A percentile compares a stretch with the other conserved stretches of the same genome.
Evolutionary conservation across 163 green algal genomes (phyloP).

Genomic region (Chlamydomonas reinhardtii): DNA sequence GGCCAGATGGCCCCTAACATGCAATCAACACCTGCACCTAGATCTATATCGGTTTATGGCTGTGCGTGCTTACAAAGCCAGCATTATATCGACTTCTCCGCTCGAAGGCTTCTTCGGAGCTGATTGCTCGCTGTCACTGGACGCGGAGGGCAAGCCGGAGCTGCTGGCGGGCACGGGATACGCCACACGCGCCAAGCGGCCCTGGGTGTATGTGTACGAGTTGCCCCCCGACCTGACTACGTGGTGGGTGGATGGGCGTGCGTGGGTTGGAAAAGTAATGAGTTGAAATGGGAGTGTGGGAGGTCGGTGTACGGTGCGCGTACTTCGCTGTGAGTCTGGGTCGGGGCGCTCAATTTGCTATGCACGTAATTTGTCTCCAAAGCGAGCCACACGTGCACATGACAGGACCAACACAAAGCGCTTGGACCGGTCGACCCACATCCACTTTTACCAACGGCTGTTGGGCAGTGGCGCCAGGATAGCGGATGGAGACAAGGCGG

Average conservation of each 20-base stretch:
- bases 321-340: no score
- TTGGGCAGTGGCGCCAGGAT: slow-evolving; percentile 39
- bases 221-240: slow-evolving; percentile 44
- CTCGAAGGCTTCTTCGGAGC: slow-evolving; percentile 41
- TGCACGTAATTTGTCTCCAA: no score
- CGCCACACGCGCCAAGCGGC: slow-evolving; percentile 36
- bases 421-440: slow-evolving; percentile 48
- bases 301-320: no score
- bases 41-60: no score
- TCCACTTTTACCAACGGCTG: slow-evolving; percentile 48
- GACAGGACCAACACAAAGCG: slow-evolving; percentile 46
- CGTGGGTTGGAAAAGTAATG: background rate
- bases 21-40: no score
- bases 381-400: no score
- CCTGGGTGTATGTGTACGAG: slow-evolving; percentile 56
- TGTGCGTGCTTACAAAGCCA: no score
- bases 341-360: no score
- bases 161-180: slow-evolving; percentile 44
- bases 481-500: slow-evolving; percentile 46
- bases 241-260: slow-evolving; percentile 5
- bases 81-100: no score
- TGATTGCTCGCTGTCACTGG: slow-evolving; percentile 53
- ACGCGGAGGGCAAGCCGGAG: slow-evolving; percentile 20
- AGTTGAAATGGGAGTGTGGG: no score
- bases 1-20: no score